Evolutionary conservation across 768 basidiomycete genomes (phyloP), one percentile per base, ranked within the genome.

Genomic region (Kwoniella newhampshirensis): DNA sequence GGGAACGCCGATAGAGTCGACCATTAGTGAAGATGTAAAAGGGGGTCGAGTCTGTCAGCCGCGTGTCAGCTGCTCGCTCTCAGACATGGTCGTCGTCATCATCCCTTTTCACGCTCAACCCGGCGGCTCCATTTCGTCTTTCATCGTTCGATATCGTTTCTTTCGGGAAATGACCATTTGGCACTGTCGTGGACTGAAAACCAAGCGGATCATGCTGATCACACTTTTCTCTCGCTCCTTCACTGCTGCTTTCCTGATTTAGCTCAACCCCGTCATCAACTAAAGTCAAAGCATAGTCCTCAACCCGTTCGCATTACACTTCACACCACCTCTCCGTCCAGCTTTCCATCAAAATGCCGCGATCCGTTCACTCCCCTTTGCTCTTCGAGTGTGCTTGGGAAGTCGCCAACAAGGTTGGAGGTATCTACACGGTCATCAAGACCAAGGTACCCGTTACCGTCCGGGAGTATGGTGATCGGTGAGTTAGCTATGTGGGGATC

Each of bases 391-490:
- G 87, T 76, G 92, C 92, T 30, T 97, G 93, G 93, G 93, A 96
- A 80, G 93, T 96, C 68, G 92, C 88, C 30, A 96, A 97, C 84
- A 97, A 96, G 79, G 93, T 97, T 77, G 94, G 93, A 67, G 94
- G 94, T 60, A 97, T 97, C 78, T 97, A 97, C 82, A 97, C 94
- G 63, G 94, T 99, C 80, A 96, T 98, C 76, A 97, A 97, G 80
- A 98, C 96, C 48, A 99, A 99, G 76, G 92, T 96, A 54, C 96
- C 96, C 52, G 91, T 99, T 79, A 98, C 96, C 67, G 88, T 93
- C 73, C 85, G 86, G 54, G 96, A 98, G 78, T 98, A 87, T 79
- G 92, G 73, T 28, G 72, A 71, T 48, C 51, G 70, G 67, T 71
- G 45, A 60, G 70, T 60, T 17, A 6, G 8, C 1, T 56, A 6